phyloP scores from a whole-genome alignment of 345 rosid species.

The Orychophragmus violaceus region DNA sequence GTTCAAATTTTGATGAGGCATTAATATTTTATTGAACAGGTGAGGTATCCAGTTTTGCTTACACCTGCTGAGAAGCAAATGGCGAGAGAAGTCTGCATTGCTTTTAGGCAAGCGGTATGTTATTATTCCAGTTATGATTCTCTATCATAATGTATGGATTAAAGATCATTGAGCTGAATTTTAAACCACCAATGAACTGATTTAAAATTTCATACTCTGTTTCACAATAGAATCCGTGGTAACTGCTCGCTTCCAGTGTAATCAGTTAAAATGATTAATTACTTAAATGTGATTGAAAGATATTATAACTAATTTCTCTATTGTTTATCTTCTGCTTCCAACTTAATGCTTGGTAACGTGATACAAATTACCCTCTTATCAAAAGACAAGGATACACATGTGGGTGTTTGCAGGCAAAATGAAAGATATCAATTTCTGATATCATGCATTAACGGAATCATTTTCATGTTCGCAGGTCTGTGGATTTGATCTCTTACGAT shows the following conservation, averaged over 20 bases:
- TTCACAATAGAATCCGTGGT: neutral
- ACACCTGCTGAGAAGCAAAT: constrained; percentile 98
- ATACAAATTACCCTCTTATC: neutral
- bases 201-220: neutral
- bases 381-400: neutral
- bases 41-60: constrained; percentile 81
- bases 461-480: constrained; percentile 62
- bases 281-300: neutral
- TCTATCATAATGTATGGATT: neutral
- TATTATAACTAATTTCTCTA: neutral
- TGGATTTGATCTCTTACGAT: constrained; percentile 97
- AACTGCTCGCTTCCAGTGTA: neutral
- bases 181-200: neutral
- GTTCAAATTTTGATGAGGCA: neutral
- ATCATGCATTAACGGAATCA: neutral
- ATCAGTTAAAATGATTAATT: neutral
- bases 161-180: neutral
- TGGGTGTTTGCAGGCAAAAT: neutral
- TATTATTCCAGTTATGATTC: neutral
- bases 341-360: neutral
- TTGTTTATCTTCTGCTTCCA: neutral
- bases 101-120: constrained; percentile 95
- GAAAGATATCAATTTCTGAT: neutral
- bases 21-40: constrained; percentile 40
- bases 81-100: constrained; percentile 96